phyloP scores from a whole-genome alignment of 352 stramenopile genomes.

The Pythium brachiatum region DNA sequence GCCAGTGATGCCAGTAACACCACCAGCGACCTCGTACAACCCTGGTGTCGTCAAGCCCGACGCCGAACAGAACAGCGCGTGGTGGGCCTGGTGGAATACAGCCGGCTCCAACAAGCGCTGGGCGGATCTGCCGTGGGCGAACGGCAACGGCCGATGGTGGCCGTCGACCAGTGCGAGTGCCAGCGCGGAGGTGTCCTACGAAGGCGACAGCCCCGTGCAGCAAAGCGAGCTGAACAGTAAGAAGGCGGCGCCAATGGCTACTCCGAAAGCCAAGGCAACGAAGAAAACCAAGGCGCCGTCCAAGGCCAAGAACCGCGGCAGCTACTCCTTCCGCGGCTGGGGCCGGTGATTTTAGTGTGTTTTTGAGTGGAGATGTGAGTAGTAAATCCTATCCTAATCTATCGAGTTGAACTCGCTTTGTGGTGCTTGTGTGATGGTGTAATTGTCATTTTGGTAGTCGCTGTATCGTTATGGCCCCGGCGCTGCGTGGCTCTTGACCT shows the following conservation, averaged over 20 bases:
- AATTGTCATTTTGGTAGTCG: not conserved
- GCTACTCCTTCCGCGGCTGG: conserved; percentile 17
- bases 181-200: not conserved
- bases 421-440: not conserved
- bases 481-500: conserved; percentile 27
- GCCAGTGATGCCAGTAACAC: not conserved
- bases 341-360: conserved; percentile 2
- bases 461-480: not conserved
- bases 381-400: not conserved
- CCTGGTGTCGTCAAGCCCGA: conserved; percentile 14
- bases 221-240: not conserved
- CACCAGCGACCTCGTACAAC: not conserved
- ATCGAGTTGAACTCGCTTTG: not conserved
- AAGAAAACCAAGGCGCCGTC: not conserved
- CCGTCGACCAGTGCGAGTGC: not conserved
- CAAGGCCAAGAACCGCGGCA: not conserved
- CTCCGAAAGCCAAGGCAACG: not conserved
- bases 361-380: not conserved
- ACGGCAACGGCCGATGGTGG: conserved; percentile 18
- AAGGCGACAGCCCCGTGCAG: conserved; percentile 1
- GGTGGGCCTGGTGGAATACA: conserved; percentile 17
- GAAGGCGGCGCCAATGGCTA: not conserved
- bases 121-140: conserved; percentile 6
- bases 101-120: conserved; percentile 20
- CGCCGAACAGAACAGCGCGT: conserved; percentile 5